A percentile compares a stretch with the other conserved stretches of the same genome.
These are phyloP conservation scores for Cadophora sp. DNA, from an alignment of 2,329 filamentous ascomycete species.

Conservation along the genomic window DNA sequence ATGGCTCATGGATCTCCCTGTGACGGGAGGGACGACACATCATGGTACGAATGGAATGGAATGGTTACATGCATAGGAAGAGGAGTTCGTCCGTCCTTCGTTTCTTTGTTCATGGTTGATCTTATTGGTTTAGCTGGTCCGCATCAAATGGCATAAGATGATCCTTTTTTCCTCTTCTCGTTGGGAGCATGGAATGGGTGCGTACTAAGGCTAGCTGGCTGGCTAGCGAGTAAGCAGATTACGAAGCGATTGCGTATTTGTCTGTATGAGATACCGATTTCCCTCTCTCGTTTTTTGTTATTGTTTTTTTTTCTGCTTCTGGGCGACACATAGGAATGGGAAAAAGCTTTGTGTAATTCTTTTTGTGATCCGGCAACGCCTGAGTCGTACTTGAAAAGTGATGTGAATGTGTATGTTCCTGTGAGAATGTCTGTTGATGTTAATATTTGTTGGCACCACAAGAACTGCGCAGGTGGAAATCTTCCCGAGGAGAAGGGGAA, in stretches of 20 bases:
- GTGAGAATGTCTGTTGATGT: too few species aligned
- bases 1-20: not conserved
- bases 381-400: too few species aligned
- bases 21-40: not conserved
- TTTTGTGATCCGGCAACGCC: too few species aligned
- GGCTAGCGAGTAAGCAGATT: not conserved
- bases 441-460: too few species aligned
- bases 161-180: not conserved
- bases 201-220: not conserved
- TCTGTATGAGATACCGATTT: not conserved
- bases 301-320: not conserved
- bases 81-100: not conserved
- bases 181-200: conserved; percentile 4
- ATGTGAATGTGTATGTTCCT: too few species aligned
- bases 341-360: not conserved
- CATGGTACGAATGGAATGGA: not conserved
- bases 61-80: conserved; percentile 3
- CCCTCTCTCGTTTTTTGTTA: not conserved
- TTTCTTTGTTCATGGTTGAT: not conserved
- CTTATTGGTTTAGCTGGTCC: not conserved
- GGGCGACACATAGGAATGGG: conserved; percentile 9
- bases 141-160: conserved; percentile 6
- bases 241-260: conserved; percentile 5
- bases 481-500: too few species aligned
- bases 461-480: too few species aligned